A percentile compares a stretch with the other conserved stretches of the same genome.
These are phyloP conservation scores for Warburgia ugandensis DNA, from an alignment of 164 flowering plant species.

Conservation along the genomic window DNA sequence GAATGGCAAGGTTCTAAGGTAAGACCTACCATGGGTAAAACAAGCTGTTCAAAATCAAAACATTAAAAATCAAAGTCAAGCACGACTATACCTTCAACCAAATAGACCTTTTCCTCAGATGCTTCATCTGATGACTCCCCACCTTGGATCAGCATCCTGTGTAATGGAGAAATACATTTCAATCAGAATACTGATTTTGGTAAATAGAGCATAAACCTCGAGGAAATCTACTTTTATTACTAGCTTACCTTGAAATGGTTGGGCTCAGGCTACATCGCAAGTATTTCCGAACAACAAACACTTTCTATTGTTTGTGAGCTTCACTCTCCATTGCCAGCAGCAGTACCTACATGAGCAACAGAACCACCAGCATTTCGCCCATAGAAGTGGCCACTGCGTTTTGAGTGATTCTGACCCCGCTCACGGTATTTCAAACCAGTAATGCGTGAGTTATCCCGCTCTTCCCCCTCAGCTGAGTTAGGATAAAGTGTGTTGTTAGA, in stretches of 20 bases:
- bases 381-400: constrained; percentile 50
- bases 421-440: constrained; percentile 40
- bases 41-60: constrained; percentile 16
- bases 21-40: constrained; percentile 12
- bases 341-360: constrained; percentile 22
- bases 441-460: constrained; percentile 26
- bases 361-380: constrained; percentile 28
- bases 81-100: constrained; percentile 11
- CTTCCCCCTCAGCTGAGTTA: constrained; percentile 8
- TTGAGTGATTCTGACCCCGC: constrained; percentile 49
- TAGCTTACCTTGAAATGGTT: constrained; percentile 4
- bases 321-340: constrained; percentile 22
- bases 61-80: constrained; percentile 9
- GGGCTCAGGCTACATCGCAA: neutral
- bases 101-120: neutral
- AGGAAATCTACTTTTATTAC: neutral
- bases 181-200: neutral
- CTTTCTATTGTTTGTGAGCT: neutral
- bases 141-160: neutral
- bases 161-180: neutral
- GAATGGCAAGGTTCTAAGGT: constrained; percentile 20
- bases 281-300: neutral
- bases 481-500: constrained; percentile 12
- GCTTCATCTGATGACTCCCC: neutral
- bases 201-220: neutral